These are phyloP conservation scores for Malassezia caprae DNA, from an alignment of 1,284 basidiomycete genomes.

Conservation along the genomic window DNA sequence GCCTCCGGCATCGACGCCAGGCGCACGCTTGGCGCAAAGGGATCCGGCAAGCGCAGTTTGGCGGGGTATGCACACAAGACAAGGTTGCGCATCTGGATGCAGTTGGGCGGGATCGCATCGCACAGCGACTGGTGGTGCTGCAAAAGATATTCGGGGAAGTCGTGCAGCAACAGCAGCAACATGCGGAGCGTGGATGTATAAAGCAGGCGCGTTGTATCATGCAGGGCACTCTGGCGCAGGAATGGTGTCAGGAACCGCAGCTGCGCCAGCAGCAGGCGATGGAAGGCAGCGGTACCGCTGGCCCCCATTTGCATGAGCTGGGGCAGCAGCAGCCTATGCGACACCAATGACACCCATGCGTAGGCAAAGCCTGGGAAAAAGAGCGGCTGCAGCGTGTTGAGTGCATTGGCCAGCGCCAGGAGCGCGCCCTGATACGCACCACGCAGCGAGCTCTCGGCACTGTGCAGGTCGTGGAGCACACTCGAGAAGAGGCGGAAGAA, in stretches of 20 bases:
- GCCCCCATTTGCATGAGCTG: slow-evolving; percentile 64
- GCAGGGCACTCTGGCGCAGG: slow-evolving; percentile 69
- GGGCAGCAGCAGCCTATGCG: slow-evolving; percentile 94
- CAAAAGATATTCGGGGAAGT: slow-evolving; percentile 95
- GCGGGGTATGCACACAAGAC: slow-evolving; percentile 90
- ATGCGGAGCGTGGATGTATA: slow-evolving; percentile 87
- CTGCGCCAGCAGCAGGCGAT: slow-evolving; percentile 79
- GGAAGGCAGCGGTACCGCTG: slow-evolving; percentile 81
- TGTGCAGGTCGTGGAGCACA: slow-evolving; percentile 78
- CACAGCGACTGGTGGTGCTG: slow-evolving; percentile 93
- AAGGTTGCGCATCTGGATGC: slow-evolving; percentile 92
- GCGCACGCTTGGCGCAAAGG: slow-evolving; percentile 53
- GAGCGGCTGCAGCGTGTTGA: slow-evolving; percentile 88
- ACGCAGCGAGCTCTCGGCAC: slow-evolving; percentile 68
- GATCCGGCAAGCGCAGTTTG: slow-evolving; percentile 72
- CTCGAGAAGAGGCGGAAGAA: slow-evolving; percentile 98
- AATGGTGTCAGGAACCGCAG: slow-evolving; percentile 90
- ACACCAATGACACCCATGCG: slow-evolving; percentile 93
- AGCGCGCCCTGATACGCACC: slow-evolving; percentile 80
- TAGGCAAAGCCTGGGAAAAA: slow-evolving; percentile 98
- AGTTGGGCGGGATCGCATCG: slow-evolving; percentile 80
- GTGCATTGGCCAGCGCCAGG: slow-evolving; percentile 77
- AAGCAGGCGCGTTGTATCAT: slow-evolving; percentile 72
- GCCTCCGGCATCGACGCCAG: slow-evolving; percentile 67
- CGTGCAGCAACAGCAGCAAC: slow-evolving; percentile 86